A percentile compares a stretch with the other conserved stretches of the same genome.
Conservation (phyloP, 2,329 filamentous ascomycete genomes). For the Alternaria atra region DNA sequence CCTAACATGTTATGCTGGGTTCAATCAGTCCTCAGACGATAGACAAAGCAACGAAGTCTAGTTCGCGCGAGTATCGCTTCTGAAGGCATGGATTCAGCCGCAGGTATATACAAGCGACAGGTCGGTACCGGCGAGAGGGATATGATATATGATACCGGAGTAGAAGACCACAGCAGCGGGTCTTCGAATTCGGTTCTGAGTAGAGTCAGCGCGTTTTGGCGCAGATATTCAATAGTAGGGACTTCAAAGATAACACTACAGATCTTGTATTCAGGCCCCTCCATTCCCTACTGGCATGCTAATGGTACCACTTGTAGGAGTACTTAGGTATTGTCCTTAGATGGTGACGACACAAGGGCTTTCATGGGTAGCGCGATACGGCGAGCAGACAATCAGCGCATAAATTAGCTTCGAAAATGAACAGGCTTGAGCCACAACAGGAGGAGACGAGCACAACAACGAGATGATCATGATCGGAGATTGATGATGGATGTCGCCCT, state of each 20-base stretch:
- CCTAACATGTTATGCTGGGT: not conserved
- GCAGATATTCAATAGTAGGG: not conserved
- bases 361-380: not conserved
- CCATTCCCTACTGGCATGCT: not conserved
- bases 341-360: not conserved
- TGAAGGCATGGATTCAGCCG: not conserved
- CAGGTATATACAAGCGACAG: slow-evolving; percentile 1
- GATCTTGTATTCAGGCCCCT: too few species aligned
- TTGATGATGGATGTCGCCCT: not conserved
- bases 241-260: not conserved
- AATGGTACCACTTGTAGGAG: not conserved
- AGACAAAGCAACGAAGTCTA: not conserved
- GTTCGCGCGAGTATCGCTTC: not conserved
- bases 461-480: not conserved
- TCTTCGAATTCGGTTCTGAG: not conserved
- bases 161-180: slow-evolving; percentile 3
- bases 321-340: not conserved
- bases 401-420: not conserved
- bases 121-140: slow-evolving; percentile 1
- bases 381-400: not conserved
- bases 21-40: not conserved
- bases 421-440: not conserved
- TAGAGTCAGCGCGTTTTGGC: not conserved
- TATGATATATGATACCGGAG: not conserved
- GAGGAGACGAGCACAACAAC: not conserved